Conservation (phyloP, 2,329 filamentous ascomycete species). For the Cadophora malorum region DNA sequence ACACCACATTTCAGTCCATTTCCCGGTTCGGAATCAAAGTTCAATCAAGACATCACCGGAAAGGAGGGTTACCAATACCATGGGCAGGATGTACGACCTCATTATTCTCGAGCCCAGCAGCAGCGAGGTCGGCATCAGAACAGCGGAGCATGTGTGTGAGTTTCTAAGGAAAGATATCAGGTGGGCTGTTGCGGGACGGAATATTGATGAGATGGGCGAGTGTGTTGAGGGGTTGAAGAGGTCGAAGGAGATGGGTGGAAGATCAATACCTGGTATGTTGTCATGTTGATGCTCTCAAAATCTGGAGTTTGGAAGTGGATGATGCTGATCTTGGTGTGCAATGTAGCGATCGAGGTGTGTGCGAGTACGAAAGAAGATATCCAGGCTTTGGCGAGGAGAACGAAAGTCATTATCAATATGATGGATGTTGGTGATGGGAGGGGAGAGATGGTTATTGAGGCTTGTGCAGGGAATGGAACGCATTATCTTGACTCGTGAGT, state of each 20-base stretch:
- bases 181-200: constrained; percentile 16
- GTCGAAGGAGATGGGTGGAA: background rate
- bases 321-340: background rate
- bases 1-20: no score
- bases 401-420: constrained; percentile 22
- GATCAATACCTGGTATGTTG: constrained; percentile 2
- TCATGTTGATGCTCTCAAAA: background rate
- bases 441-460: constrained; percentile 20
- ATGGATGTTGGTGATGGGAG: constrained; percentile 5
- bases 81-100: constrained; percentile 19
- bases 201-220: constrained; percentile 3
- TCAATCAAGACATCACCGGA: background rate
- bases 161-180: constrained; percentile 11
- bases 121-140: constrained; percentile 1
- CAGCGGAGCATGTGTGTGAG: background rate
- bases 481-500: constrained; percentile 22
- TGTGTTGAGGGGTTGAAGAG: constrained; percentile 15
- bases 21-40: background rate
- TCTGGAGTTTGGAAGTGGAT: background rate
- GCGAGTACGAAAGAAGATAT: constrained; percentile 10
- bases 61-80: background rate
- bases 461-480: constrained; percentile 23
- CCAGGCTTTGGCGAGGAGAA: constrained; percentile 10
- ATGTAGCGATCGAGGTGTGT: constrained; percentile 16
- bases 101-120: constrained; percentile 10